A percentile compares a stretch with the other conserved stretches of the same genome.
Evolutionary conservation across 164 flowering plant genomes (phyloP).

Genomic region (Echeveria elegans): DNA sequence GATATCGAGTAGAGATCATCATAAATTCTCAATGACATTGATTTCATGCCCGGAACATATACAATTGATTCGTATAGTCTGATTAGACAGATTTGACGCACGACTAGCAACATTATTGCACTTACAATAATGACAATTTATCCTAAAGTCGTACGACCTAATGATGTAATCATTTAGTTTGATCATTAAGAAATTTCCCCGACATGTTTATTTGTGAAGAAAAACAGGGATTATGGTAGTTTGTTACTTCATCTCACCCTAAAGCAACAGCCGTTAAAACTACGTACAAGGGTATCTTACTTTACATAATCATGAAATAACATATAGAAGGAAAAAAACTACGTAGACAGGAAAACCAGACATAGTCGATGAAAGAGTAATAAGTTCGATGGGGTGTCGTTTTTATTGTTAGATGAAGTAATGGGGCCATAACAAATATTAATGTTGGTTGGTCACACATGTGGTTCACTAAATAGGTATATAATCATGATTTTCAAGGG

Average conservation of each 20-base stretch:
- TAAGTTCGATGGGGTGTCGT: background rate
- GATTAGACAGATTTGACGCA: conserved; percentile 2
- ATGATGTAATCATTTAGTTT: background rate
- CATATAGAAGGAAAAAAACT: background rate
- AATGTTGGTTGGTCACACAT: background rate
- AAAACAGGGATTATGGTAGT: background rate
- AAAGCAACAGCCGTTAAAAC: background rate
- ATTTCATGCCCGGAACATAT: background rate
- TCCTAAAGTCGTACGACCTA: conserved; percentile 1
- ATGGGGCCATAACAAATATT: background rate
- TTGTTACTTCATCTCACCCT: conserved; percentile 7
- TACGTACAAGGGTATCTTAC: background rate
- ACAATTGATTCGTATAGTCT: background rate
- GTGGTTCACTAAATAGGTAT: background rate
- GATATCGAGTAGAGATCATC: background rate
- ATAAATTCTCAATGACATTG: background rate
- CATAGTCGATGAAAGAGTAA: background rate
- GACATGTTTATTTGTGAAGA: conserved; percentile 6
- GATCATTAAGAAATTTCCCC: background rate
- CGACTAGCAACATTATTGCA: background rate
- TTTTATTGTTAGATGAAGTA: conserved; percentile 4
- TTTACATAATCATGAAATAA: background rate
- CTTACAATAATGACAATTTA: conserved; percentile 3
- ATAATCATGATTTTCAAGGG: background rate
- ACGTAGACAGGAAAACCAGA: background rate